Conservation (phyloP, 2,329 filamentous ascomycete genomes). For the Meredithiella fracta region DNA sequence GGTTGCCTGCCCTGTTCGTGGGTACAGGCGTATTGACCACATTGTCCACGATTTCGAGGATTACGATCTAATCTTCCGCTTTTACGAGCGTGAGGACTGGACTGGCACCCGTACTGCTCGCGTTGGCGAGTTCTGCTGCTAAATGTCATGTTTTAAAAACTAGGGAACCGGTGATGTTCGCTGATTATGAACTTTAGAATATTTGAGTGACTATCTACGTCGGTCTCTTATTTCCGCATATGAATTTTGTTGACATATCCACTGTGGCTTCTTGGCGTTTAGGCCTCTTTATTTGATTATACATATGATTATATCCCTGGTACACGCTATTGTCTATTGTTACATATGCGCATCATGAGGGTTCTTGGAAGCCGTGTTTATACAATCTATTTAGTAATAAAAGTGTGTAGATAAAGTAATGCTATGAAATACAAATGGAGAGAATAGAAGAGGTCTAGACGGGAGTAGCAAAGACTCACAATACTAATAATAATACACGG, state of each 20-base stretch:
- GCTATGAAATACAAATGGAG: neutral
- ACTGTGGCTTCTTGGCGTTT: neutral
- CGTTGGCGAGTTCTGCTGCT: conserved; percentile 31
- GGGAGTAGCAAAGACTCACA: too few species aligned
- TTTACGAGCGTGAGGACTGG: conserved; percentile 84
- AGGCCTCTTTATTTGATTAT: neutral
- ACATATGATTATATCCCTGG: neutral
- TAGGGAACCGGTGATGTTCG: neutral
- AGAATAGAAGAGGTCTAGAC: neutral
- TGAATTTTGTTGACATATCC: conserved; percentile 1
- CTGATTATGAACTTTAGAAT: neutral
- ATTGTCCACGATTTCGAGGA: conserved; percentile 97
- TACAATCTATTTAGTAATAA: too few species aligned
- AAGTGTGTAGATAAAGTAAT: too few species aligned
- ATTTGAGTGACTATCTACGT: neutral
- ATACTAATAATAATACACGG: conserved; percentile 10
- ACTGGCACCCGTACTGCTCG: conserved; percentile 34
- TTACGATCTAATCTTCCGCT: conserved; percentile 90
- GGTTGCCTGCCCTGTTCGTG: conserved; percentile 43
- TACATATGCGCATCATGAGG: too few species aligned
- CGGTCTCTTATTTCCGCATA: neutral
- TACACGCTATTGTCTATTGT: neutral
- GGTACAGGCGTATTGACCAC: conserved; percentile 78
- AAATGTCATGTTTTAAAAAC: neutral
- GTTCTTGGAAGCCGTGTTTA: too few species aligned